Conservation (phyloP, 345 rosid species). For the Diplotaxis tenuifolia region DNA sequence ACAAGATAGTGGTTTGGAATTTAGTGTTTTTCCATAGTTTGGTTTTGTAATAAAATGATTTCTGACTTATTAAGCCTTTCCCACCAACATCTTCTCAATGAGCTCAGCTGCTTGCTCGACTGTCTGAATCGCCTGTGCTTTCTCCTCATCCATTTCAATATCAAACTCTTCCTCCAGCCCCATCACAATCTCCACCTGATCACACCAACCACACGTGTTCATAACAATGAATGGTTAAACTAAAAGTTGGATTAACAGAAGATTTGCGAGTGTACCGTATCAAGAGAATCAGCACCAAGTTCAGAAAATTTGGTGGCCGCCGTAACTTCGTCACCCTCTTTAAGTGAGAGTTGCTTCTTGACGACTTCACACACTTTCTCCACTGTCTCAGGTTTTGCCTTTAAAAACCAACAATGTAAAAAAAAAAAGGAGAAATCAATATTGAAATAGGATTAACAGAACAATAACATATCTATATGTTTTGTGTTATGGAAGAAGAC, state of each 20-base stretch:
- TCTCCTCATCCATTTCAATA: slow-evolving; percentile 68
- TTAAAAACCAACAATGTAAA: background rate
- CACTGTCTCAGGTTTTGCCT: slow-evolving; percentile 67
- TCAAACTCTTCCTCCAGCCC: slow-evolving; percentile 73
- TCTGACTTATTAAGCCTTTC: slow-evolving; percentile 13
- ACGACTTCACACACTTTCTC: slow-evolving; percentile 55
- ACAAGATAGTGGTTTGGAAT: background rate
- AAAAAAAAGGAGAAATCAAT: background rate
- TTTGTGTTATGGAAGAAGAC: background rate
- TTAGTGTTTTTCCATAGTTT: background rate
- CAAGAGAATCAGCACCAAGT: slow-evolving; percentile 77
- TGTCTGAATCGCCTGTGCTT: slow-evolving; percentile 55
- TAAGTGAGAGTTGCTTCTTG: slow-evolving; percentile 53
- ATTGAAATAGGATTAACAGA: background rate
- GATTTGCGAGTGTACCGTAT: slow-evolving; percentile 44
- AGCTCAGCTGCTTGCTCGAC: slow-evolving; percentile 75
- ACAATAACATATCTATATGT: background rate
- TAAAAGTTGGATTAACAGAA: background rate
- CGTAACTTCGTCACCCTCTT: slow-evolving; percentile 23
- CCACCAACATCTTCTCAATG: slow-evolving; percentile 52
- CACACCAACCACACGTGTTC: background rate
- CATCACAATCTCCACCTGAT: slow-evolving; percentile 79
- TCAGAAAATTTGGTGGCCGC: slow-evolving; percentile 47
- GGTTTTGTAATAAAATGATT: background rate
- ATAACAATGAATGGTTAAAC: background rate